Conservation (phyloP, 129 eudicot species). For the Chrysanthemum lavandulifolium region DNA sequence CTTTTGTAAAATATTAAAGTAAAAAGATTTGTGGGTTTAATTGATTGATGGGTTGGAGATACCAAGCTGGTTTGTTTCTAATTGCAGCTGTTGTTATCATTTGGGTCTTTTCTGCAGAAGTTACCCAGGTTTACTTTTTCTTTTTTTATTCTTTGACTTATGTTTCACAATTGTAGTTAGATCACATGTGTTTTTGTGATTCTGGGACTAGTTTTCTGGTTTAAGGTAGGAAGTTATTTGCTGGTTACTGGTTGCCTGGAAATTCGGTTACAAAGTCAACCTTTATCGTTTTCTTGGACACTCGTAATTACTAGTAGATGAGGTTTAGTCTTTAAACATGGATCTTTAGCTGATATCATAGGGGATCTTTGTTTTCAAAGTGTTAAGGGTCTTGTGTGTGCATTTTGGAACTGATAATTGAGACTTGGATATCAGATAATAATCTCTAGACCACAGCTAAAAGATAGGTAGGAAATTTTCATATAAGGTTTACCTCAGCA, state of each 20-base stretch:
- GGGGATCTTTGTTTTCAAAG: not conserved
- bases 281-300: slow-evolving; percentile 18
- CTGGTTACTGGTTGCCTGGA: not conserved
- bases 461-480: not conserved
- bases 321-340: slow-evolving; percentile 15
- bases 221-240: slow-evolving; percentile 2
- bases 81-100: slow-evolving; percentile 86
- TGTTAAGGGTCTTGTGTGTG: slow-evolving; percentile 6
- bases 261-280: slow-evolving; percentile 19
- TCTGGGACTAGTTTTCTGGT: not conserved
- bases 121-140: slow-evolving; percentile 59
- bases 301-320: not conserved
- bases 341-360: slow-evolving; percentile 5
- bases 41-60: slow-evolving; percentile 78
- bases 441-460: not conserved
- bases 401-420: not conserved
- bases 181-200: slow-evolving; percentile 24
- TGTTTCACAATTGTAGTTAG: slow-evolving; percentile 12
- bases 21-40: slow-evolving; percentile 21
- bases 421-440: not conserved
- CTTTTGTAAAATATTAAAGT: slow-evolving; percentile 18
- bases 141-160: too few relatives aligned
- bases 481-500: not conserved
- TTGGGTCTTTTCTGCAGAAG: slow-evolving; percentile 97
- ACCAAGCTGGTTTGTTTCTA: slow-evolving; percentile 74